Evolutionary conservation across 257 asterid species (phyloP), one percentile per base, ranked within the genome.

Genomic region (Verbascum thapsus): DNA sequence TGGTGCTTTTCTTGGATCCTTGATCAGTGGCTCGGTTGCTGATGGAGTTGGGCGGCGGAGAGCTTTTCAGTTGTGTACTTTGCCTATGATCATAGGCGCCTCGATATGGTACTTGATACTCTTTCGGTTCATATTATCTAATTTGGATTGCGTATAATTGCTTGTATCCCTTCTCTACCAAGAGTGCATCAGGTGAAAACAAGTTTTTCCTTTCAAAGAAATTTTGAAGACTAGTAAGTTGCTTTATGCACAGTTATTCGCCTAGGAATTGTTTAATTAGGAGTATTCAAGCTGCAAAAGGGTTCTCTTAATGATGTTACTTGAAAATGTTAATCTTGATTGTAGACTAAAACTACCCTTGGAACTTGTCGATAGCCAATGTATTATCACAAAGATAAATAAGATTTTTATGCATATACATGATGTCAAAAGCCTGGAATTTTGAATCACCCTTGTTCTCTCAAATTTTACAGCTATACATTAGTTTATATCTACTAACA

Each of bases 1-100:
- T 64, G 96, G 95, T 76, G 98, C 96, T 68, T 91, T 91, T 74
- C 53, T 77, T 75, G 96, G 98, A 67, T 86, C 95, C 58, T 65
- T 84, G 64, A 11, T 73, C 48, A 88, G 98, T 77, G 98, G 98
- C 69, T 83, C 85, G 94, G 68, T 91, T 76, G 98, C 98, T 58
- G 98, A 91, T 58, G 94, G 50, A 69, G 53, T 91, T 63, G 98
- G 98, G 42, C 86, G 96, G 26, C 88, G 98, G 66, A 88, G 76
- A 70, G 81, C 96, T 47, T 91, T 91, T 72, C 98, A 91, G 79
- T 66, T 91, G 81, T 88, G 94, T 75, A 76, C 91, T 51, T 67
- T 88, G 70, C 98, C 98, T 48, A 88, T 91, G 92, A 66, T 91
- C 39, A 42, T 84, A 13, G 98, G 98, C 73, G 86, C 85, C 67